Conservation (phyloP, 345 rosid genomes). For the Melastoma malabathricum region DNA sequence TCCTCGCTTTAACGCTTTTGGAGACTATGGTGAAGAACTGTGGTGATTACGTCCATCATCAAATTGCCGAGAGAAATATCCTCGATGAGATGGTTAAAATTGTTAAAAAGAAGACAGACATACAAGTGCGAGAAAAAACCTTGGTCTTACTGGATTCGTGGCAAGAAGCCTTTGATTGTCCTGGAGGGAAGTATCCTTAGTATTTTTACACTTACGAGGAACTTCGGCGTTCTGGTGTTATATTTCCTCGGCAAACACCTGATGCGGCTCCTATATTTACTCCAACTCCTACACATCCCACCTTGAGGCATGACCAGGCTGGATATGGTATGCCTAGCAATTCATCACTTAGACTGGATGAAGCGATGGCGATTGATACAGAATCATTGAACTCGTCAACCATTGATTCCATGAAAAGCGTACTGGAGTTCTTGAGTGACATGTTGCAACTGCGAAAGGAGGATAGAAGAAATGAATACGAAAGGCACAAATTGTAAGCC, state of each 20-base stretch:
- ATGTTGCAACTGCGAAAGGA: conserved; percentile 92
- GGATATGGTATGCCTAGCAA: conserved; percentile 88
- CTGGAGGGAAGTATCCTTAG: conserved; percentile 73
- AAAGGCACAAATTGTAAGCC: too few relatives aligned
- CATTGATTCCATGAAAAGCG: conserved; percentile 69
- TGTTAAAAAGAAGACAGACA: conserved; percentile 77
- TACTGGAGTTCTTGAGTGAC: conserved; percentile 73
- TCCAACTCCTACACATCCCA: conserved; percentile 60
- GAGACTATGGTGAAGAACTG: conserved; percentile 96
- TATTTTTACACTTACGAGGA: conserved; percentile 89
- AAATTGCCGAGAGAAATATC: conserved; percentile 73
- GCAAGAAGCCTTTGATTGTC: conserved; percentile 99
- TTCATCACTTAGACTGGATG: conserved; percentile 85
- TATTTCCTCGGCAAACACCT: conserved; percentile 57
- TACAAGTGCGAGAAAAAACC: conserved; percentile 79
- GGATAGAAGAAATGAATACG: too few relatives aligned
- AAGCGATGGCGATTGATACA: conserved; percentile 43
- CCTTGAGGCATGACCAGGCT: conserved; percentile 41
- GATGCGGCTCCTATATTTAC: conserved; percentile 81
- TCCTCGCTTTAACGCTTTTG: conserved; percentile 90
- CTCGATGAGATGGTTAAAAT: conserved; percentile 83
- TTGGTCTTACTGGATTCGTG: conserved; percentile 79
- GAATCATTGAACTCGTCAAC: conserved; percentile 43
- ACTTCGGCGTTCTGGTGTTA: conserved; percentile 73
- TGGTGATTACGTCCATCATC: conserved; percentile 77